Percentiles rank a stretch among this genome's conserved stretches.
Conservation (phyloP, 495 filamentous ascomycete genomes). For the Tuber calosporum region DNA sequence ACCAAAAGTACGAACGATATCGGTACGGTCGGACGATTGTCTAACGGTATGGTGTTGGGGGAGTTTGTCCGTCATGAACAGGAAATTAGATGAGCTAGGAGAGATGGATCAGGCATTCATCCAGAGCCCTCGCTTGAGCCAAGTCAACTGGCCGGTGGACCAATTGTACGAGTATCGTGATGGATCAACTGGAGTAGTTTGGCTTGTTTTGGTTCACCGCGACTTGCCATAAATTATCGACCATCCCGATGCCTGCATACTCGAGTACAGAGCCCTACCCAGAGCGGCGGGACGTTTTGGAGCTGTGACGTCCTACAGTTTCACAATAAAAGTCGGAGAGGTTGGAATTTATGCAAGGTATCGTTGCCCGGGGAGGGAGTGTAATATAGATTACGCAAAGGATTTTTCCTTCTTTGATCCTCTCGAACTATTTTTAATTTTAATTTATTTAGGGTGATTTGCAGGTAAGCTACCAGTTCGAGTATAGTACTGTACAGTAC, state of each 20-base stretch:
- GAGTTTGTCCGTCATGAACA: background rate
- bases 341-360: background rate
- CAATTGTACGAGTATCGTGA: background rate
- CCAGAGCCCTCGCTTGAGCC: background rate
- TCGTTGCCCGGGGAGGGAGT: background rate
- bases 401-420: no score
- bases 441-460: background rate
- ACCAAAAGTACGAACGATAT: no score
- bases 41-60: background rate
- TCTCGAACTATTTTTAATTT: background rate
- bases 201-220: background rate
- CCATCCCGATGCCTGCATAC: no score
- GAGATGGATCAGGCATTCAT: background rate
- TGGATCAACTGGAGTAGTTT: background rate
- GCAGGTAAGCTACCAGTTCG: background rate
- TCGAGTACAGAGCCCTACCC: no score
- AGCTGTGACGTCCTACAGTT: background rate
- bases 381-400: background rate
- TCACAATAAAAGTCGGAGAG: background rate
- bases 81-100: background rate
- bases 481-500: no score
- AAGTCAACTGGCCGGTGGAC: background rate
- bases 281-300: background rate
- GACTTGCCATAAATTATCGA: no score
- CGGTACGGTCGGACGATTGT: no score